Conservation (phyloP, 331 rosid species). For the Malus hybrid region DNA sequence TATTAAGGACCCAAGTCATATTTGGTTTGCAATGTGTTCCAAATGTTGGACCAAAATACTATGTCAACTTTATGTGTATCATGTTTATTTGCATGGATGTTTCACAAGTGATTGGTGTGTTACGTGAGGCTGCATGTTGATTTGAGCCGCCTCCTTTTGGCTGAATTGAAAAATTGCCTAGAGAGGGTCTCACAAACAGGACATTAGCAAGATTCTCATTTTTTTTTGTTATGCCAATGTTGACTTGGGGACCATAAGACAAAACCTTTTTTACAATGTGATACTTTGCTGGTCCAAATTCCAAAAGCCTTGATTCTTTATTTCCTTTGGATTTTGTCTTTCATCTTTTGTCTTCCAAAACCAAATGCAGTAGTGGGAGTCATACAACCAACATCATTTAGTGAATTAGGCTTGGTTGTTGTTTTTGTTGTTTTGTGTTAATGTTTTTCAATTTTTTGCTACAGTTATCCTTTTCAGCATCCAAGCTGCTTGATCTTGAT, state of each 20-base stretch:
- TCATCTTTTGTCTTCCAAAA: background rate
- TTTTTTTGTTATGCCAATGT: background rate
- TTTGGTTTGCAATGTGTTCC: background rate
- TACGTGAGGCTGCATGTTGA: background rate
- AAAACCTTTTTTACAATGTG: background rate
- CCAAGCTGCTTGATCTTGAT: conserved; percentile 59
- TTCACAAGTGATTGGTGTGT: background rate
- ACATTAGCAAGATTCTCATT: background rate
- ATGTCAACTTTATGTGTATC: background rate
- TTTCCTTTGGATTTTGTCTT: background rate
- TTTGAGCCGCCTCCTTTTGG: background rate
- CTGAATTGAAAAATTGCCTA: background rate
- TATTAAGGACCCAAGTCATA: background rate
- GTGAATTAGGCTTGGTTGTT: background rate
- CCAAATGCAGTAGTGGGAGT: too few relatives aligned
- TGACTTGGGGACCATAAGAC: background rate
- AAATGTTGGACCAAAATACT: background rate
- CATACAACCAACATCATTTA: too few relatives aligned
- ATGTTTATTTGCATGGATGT: background rate
- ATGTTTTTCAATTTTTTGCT: conserved; percentile 15
- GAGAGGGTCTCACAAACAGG: background rate
- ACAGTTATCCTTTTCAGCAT: conserved; percentile 64
- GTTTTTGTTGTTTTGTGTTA: background rate
- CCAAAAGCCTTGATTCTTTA: background rate
- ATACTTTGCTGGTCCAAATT: background rate